These are phyloP conservation scores for Beauveria pseudobassiana DNA, from an alignment of 2,329 filamentous ascomycete species.

Conservation along the genomic window DNA sequence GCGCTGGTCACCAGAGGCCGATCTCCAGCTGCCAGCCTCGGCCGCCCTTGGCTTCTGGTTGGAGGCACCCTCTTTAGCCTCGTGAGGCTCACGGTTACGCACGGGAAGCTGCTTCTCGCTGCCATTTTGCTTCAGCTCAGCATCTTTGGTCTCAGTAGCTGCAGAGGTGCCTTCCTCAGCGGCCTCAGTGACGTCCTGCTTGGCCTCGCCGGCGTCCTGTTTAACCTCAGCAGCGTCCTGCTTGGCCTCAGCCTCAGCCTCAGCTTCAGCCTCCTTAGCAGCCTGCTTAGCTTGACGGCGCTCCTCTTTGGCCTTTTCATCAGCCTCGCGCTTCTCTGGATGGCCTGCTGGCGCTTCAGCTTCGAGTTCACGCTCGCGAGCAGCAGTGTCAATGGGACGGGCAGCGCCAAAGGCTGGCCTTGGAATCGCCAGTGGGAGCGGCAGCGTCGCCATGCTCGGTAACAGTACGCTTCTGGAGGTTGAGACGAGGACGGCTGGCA, in stretches of 20 bases:
- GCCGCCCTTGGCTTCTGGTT: constrained; percentile 46
- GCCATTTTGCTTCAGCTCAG: constrained; percentile 15
- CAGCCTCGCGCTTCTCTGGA: constrained; percentile 79
- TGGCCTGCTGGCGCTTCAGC: constrained; percentile 69
- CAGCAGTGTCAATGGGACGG: constrained; percentile 85
- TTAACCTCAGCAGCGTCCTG: constrained; percentile 23
- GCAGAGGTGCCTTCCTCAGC: constrained; percentile 22
- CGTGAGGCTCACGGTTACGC: constrained; percentile 26
- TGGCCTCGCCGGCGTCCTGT: constrained; percentile 35
- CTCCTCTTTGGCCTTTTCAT: constrained; percentile 79
- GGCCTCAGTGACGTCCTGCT: constrained; percentile 10
- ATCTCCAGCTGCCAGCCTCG: constrained; percentile 56
- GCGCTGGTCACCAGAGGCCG: constrained; percentile 40
- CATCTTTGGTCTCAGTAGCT: constrained; percentile 19
- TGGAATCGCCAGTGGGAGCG: constrained; percentile 58
- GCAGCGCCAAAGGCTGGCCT: constrained; percentile 93
- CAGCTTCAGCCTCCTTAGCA: constrained; percentile 38
- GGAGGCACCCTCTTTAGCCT: constrained; percentile 37
- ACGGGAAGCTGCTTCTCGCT: constrained; percentile 41
- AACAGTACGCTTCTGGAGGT: constrained; percentile 86
- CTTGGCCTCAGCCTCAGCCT: constrained; percentile 27
- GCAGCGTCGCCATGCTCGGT: constrained; percentile 56
- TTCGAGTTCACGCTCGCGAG: constrained; percentile 82
- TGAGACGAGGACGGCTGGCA: constrained; percentile 68
- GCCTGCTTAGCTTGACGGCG: constrained; percentile 53